Base-by-base conservation (phyloP, 1,284 basidiomycete genomes). In the Naganishia albida region DNA sequence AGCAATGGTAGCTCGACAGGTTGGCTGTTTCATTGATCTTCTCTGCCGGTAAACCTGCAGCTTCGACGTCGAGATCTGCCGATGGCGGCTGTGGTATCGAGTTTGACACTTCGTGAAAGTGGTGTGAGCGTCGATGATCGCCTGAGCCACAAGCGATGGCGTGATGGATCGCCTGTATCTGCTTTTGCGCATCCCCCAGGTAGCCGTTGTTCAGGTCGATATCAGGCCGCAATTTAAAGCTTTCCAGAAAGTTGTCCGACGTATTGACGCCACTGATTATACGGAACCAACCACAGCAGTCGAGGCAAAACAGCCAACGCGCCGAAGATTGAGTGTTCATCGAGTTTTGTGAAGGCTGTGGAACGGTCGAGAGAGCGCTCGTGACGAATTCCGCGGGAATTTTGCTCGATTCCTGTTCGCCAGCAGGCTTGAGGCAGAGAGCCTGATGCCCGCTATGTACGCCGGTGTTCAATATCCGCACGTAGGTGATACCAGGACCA, bases 1-100 rank as follows among this genome's bases (percentile, higher is more conserved):
- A 60, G 46, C 56, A 60, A 25, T 60, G 56, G 20, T 49, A 60
- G 43, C 56, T 60, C 23, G 56, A 60, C 26, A 60, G 20, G 20
- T 40, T 40, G 20, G 46, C 46, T 30, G 8, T 39, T 7, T 34
- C 48, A 12, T 40, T 23, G 34, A 44, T 50, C 3, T 44, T 20
- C 18, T 50, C 46, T n/a, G 39, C 15, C 34, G 56, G 28, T 16
- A 60, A 49, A 7, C n/a, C 44, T 13, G 46, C 15, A n/a, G 13
- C 23, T 39, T 48, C 43, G 13, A 40, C 0, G 40, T 60, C 56
- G 34, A 60, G 2, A 26, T 60, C 56, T 23, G 34, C 23, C n/a
- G 46, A 46, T 12, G 40, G n/a, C 18, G 56, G 46, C 46, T 38
- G 56, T 10, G 56, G 44, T 39, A 46, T 60, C 20, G 46, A 38